Evolutionary conservation across 768 basidiomycete genomes (phyloP), one percentile per base, ranked within the genome.

Genomic region (Suillus variegatus): DNA sequence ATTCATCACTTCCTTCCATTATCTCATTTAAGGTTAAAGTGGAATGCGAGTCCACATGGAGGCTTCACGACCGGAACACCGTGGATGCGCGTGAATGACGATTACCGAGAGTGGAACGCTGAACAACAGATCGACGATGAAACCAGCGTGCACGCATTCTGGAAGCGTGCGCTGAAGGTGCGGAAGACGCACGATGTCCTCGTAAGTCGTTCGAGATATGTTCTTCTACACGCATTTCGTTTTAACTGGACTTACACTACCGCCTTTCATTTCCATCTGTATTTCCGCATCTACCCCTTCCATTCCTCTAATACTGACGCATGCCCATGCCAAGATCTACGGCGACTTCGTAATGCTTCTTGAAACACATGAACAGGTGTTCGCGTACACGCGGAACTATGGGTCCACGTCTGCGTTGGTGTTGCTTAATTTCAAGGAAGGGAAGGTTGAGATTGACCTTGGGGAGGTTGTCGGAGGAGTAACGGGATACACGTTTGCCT

Each of bases 81-180:
- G 0, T 93, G 90, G 90, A 92, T 92, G 89, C 80, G 88, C 32
- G 84, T 89, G 8, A 88, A 90, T 69, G 88, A 89, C 46, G 89
- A 91, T 69, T 89, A 86, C 71, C 63, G 67, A n/a, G 69, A 74
- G 3, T 89, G 87, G 83, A 92, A 91, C 68, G 88, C 79, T 18
- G 79, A 69, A 1, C 74, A 71, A 14, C 85, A 91, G 74, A 47
- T 79, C 18, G 67, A 70, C 0, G 84, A 90, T 64, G 68, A 76
- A 1, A 68, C 78, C n/a, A 89, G 87, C 69, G 87, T 89, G 3
- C 79, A 79, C 54, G 70, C 79, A 2, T 92, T 92, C 73, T 93
- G 85, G 82, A 87, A 86, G 72, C 73, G 76, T 22, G 83, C 88
- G 10, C 71, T 92, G 40, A 67, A 63, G 18, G 63, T 87, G 3